These are phyloP conservation scores for Ceratobasidium sp. DNA, from an alignment of 1,284 basidiomycete species.

Conservation along the genomic window DNA sequence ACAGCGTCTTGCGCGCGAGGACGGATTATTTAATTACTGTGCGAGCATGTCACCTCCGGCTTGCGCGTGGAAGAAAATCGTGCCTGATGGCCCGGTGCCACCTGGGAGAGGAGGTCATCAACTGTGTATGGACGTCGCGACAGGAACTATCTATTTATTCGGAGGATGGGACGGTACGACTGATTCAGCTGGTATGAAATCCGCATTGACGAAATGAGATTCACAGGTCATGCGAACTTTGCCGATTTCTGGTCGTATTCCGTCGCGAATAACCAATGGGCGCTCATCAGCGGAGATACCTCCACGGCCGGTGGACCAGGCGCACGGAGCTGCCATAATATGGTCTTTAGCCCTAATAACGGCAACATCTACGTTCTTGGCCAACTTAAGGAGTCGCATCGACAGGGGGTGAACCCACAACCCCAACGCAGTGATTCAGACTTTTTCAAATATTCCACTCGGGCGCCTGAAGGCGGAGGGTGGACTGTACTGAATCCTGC, in stretches of 20 bases:
- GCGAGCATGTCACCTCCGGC: slow-evolving; percentile 17
- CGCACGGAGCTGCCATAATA: slow-evolving; percentile 82
- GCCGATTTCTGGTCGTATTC: slow-evolving; percentile 85
- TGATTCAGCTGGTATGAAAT: slow-evolving; percentile 16
- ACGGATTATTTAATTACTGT: slow-evolving; percentile 68
- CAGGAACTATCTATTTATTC: slow-evolving; percentile 75
- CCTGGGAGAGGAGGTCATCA: slow-evolving; percentile 78
- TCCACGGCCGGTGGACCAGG: slow-evolving; percentile 70
- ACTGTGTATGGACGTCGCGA: slow-evolving; percentile 78
- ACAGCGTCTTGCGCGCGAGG: slow-evolving; percentile 58
- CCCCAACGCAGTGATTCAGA: slow-evolving; percentile 56
- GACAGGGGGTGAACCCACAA: slow-evolving; percentile 22
- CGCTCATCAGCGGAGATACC: slow-evolving; percentile 66
- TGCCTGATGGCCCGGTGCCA: slow-evolving; percentile 67
- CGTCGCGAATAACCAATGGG: slow-evolving; percentile 72
- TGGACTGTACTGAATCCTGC: slow-evolving; percentile 75
- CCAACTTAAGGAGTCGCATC: slow-evolving; percentile 49
- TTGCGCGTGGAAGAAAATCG: slow-evolving; percentile 20
- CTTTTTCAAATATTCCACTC: slow-evolving; percentile 75
- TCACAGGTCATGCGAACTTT: slow-evolving; percentile 60
- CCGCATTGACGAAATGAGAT: background rate
- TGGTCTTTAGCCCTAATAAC: slow-evolving; percentile 77
- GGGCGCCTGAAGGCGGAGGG: slow-evolving; percentile 66
- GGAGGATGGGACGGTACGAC: slow-evolving; percentile 80
- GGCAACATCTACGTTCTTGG: slow-evolving; percentile 74